These are phyloP conservation scores for Cyberlindnera meyerae DNA, from an alignment of 805 yeast species.

Conservation along the genomic window DNA sequence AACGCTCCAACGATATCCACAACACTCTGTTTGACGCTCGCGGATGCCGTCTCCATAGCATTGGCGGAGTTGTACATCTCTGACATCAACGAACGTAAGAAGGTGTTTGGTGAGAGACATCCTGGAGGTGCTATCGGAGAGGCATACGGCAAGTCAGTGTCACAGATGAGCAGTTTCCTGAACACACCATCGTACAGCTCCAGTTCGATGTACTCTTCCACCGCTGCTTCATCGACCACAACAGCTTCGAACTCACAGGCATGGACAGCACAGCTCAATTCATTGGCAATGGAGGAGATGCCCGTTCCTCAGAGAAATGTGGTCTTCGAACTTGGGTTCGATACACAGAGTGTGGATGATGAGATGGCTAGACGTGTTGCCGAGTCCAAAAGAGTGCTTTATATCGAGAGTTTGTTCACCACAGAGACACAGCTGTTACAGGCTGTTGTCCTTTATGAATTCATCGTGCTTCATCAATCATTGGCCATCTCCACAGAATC, in stretches of 20 bases:
- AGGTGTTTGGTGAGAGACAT: conserved; percentile 64
- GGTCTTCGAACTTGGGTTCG: conserved; percentile 18
- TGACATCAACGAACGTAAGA: conserved; percentile 49
- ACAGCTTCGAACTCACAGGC: no score
- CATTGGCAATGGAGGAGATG: conserved; percentile 1
- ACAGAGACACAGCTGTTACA: conserved; percentile 25
- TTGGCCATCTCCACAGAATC: conserved; percentile 9
- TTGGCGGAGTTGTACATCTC: conserved; percentile 60
- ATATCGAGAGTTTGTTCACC: conserved; percentile 18
- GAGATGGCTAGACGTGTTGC: conserved; percentile 18
- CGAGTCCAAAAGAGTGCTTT: conserved; percentile 22
- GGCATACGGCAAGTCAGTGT: conserved; percentile 27
- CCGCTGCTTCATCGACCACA: neutral
- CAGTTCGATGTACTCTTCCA: conserved; percentile 6
- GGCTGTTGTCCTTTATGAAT: conserved; percentile 22
- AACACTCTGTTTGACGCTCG: conserved; percentile 65
- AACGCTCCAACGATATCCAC: conserved; percentile 88
- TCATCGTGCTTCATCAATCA: conserved; percentile 6
- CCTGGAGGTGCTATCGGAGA: conserved; percentile 92
- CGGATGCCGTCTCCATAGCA: conserved; percentile 76
- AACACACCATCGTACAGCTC: conserved; percentile 24
- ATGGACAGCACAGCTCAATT: neutral
- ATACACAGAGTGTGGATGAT: conserved; percentile 16
- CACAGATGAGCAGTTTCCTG: conserved; percentile 8
- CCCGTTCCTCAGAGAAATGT: conserved; percentile 9